These are phyloP conservation scores for Magnaporthiopsis poae DNA, from an alignment of 2,329 filamentous ascomycete genomes.

Conservation along the genomic window DNA sequence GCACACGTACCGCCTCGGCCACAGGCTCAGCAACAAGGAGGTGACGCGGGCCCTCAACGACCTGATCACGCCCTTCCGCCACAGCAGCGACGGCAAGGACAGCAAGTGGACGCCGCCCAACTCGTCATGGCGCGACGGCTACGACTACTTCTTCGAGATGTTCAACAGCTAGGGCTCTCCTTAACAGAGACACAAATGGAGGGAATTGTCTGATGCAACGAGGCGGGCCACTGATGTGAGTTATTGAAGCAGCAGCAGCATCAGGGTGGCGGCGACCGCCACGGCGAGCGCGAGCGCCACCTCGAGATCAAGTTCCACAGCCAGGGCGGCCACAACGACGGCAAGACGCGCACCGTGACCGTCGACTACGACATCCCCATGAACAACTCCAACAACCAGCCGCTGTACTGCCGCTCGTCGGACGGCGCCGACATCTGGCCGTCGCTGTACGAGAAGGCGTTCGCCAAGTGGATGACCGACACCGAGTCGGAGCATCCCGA, in stretches of 20 bases:
- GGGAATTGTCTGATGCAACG: too few relatives aligned
- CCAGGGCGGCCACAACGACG: constrained; percentile 31
- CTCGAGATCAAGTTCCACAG: constrained; percentile 30
- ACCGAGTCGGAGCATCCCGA: constrained; percentile 26
- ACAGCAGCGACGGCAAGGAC: constrained; percentile 8
- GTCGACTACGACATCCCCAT: constrained; percentile 34
- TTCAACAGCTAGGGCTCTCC: too few relatives aligned
- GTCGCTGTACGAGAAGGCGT: constrained; percentile 37
- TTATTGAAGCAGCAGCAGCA: too few relatives aligned
- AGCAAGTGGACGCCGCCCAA: constrained; percentile 30
- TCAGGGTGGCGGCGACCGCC: constrained; percentile 10
- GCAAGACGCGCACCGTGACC: constrained; percentile 19
- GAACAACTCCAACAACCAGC: constrained; percentile 33
- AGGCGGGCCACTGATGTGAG: too few relatives aligned
- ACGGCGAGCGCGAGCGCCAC: neutral
- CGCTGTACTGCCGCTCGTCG: constrained; percentile 31
- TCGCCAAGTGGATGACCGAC: constrained; percentile 32
- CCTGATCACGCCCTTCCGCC: constrained; percentile 28
- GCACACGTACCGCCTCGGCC: constrained; percentile 24
- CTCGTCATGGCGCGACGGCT: constrained; percentile 27
- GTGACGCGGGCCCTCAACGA: constrained; percentile 32
- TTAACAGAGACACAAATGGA: too few relatives aligned
- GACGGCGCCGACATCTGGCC: constrained; percentile 34
- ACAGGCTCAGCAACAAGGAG: constrained; percentile 28
- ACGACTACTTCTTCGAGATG: constrained; percentile 9